Base-by-base conservation (phyloP, 2,329 filamentous ascomycete species). In the Sarocladiaceae sp. region DNA sequence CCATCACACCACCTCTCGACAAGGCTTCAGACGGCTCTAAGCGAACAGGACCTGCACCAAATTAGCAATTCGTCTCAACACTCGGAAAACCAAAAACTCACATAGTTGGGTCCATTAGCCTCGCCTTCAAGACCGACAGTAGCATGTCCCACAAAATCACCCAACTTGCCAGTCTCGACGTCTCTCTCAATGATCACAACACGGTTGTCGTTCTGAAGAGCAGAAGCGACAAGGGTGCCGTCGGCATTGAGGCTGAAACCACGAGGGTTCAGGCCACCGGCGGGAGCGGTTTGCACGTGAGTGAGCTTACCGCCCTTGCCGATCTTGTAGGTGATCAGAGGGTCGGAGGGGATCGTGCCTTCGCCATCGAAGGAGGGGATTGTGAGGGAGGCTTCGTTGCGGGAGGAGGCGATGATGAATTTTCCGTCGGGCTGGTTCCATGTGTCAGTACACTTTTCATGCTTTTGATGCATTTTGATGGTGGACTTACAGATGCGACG, bases 371-470 rank as follows among this genome's bases (percentile, higher is more conserved):
- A 64, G 65, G 74, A 73, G 53, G 72, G 67, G 52, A 79, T 71
- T 13, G 60, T 60, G 62, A 84, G 78, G 20, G 75, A 68, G 40
- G 70, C 72, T 62, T 86, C 85, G 62, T 79, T 78, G 55, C 88
- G 84, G 56, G 87, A 87, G 2, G 84, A 86, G 37, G 87, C 76
- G 58, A 87, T 73, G 50, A 91, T 64, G 70, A 83, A 88, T 31
- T 76, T 78, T 54, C 76, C 71, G 60, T 83, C 79, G 47, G 80
- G 78, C 80, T 83, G 51, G 18, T n/a, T 23, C n/a, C 29, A 13
- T 28, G 52, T 25, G 36, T 26, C 13, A 23, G 10, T 33, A 15
- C 11, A 37, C n/a, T 4, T 20, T 20, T n/a, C n/a, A n/a, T n/a
- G n/a, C n/a, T n/a, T n/a, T n/a, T n/a, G n/a, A n/a, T n/a, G 37